Evolutionary conservation across 768 basidiomycete species (phyloP), one percentile per base, ranked within the genome.

Genomic region (Suillus discolor): DNA sequence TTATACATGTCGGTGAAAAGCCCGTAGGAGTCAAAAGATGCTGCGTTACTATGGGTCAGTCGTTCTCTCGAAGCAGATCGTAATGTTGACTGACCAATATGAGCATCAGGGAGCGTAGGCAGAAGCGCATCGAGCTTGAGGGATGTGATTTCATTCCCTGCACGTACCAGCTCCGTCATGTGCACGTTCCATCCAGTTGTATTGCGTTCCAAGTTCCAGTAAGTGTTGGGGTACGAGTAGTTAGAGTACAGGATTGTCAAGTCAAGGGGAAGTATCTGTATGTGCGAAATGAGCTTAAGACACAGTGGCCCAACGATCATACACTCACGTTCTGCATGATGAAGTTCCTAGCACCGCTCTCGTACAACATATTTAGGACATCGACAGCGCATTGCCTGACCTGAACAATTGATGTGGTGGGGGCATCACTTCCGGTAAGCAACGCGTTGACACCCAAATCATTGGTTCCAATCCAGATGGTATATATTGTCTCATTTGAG

Each of bases 401-500:
- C 57, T 89, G 80, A 11, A 89, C 87, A 62, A 90, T 72, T 1
- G 85, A 88, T 18, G 86, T 85, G 1, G 76, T 75, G 2, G 78
- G 73, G 1, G 63, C 74, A 63, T 81, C 79, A 23, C 78, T 77
- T 1, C 87, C 87, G 0, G 85, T 87, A 13, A 90, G 67, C 38
- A 90, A 77, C 6, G 84, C 82, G 57, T 79, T 79, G 13, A 72
- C 80, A 2, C 89, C 89, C 5, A 90, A 80, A 70, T 90, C 89
- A 67, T 86, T 87, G 4, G 87, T 87, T 16, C 89, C 88, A 65
- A 90, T 87, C 89, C 89, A 91, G 8, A 90, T 77, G 1, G 86
- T 85, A 71, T 87, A 90, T 3, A 90, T 67, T 1, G 89, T 90
- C 55, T 86, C 79, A 3, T 78, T 72, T 0, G 83, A 72, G 16